A percentile compares a stretch with the other conserved stretches of the same genome.
phyloP scores from a whole-genome alignment of 2,329 filamentous ascomycete genomes.

The Biscogniauxia mediterranea region DNA sequence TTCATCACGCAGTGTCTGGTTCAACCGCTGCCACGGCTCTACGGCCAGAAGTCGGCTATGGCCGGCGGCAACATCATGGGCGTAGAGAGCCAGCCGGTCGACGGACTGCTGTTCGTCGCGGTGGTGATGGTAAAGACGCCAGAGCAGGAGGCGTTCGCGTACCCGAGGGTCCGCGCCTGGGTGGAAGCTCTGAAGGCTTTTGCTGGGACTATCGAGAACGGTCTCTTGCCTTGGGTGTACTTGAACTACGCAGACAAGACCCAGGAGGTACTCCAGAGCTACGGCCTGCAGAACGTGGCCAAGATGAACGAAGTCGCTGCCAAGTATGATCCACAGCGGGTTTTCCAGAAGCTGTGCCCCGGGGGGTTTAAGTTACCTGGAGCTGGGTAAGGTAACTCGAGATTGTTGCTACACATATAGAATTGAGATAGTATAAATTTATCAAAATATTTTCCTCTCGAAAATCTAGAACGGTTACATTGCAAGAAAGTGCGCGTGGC shows the following conservation, averaged over 20 bases:
- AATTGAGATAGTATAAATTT: too few species aligned
- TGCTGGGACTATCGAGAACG: neutral
- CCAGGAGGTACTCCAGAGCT: conserved; percentile 8
- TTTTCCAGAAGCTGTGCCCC: conserved; percentile 36
- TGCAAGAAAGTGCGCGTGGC: too few species aligned
- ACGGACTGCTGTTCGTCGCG: neutral
- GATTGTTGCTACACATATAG: too few species aligned
- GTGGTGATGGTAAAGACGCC: neutral
- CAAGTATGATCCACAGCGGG: conserved; percentile 33
- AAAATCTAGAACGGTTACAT: too few species aligned
- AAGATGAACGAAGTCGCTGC: conserved; percentile 25
- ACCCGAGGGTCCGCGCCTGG: neutral
- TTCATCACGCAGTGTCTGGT: conserved; percentile 34
- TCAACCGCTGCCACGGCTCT: conserved; percentile 22
- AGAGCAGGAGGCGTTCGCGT: neutral
- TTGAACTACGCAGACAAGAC: neutral
- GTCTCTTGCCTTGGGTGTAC: neutral
- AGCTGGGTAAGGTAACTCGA: too few species aligned
- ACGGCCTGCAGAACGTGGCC: conserved; percentile 32
- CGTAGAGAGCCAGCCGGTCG: neutral
- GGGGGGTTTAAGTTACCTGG: conserved; percentile 48
- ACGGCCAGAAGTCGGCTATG: neutral
- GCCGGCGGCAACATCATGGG: neutral
- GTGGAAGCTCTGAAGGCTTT: neutral
- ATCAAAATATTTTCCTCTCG: too few species aligned